These are phyloP conservation scores for Staphylotrichum longicolle DNA, from an alignment of 495 filamentous ascomycete species.

Conservation along the genomic window DNA sequence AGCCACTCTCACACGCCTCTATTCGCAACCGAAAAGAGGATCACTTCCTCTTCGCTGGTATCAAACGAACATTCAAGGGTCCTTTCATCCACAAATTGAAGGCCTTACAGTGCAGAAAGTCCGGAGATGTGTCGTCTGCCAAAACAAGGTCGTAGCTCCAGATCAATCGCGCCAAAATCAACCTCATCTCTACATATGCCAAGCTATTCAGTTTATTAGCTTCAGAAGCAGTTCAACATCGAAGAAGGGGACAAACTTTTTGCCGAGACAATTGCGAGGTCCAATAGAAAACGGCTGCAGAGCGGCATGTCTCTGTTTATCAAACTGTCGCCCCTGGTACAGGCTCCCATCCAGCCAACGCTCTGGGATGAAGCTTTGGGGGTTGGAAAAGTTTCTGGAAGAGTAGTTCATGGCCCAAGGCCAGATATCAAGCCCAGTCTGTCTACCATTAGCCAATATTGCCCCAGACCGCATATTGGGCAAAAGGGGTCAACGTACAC, in stretches of 20 bases:
- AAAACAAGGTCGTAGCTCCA: conserved; percentile 53
- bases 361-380: conserved; percentile 51
- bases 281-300: conserved; percentile 50
- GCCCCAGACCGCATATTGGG: not conserved
- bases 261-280: conserved; percentile 50
- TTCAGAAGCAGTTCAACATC: not conserved
- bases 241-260: conserved; percentile 32
- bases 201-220: conserved; percentile 4
- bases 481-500: conserved; percentile 29
- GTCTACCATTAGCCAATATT: not conserved
- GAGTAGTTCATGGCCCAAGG: conserved; percentile 48
- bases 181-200: conserved; percentile 44
- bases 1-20: too few species aligned
- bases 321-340: conserved; percentile 34
- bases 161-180: conserved; percentile 49
- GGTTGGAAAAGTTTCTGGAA: conserved; percentile 44
- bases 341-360: conserved; percentile 44
- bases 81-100: conserved; percentile 24
- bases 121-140: conserved; percentile 30
- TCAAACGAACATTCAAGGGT: conserved; percentile 17
- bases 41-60: not conserved
- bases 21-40: too few species aligned
- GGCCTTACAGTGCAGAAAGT: conserved; percentile 25
- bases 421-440: conserved; percentile 54
- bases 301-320: conserved; percentile 42